Percentiles rank a stretch among this genome's conserved stretches.
Conservation (phyloP, 2,329 filamentous ascomycete genomes). For the Colletotrichum sp. region DNA sequence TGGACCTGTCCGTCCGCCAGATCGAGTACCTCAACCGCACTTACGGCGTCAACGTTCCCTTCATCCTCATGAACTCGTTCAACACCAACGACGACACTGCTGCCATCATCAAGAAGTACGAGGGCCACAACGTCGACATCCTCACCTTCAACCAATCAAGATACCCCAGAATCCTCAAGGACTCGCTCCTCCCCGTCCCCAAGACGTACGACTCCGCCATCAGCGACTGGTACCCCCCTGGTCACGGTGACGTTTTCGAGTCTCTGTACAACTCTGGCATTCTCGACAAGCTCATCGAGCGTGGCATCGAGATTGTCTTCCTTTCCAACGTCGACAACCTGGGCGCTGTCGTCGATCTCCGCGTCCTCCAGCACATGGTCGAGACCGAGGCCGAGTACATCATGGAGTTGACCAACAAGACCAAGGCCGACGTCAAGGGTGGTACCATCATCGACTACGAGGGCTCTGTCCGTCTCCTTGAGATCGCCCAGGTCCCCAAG, state of each 20-base stretch:
- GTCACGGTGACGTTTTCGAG: conserved; percentile 99
- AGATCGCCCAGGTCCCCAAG: conserved; percentile 99
- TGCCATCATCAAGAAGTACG: conserved; percentile 99
- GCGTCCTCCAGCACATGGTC: conserved; percentile 99
- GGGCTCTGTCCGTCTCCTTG: conserved; percentile 92
- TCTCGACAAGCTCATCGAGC: conserved; percentile 93
- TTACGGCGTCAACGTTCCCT: conserved; percentile 95
- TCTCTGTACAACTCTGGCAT: conserved; percentile 99
- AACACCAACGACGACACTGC: conserved; percentile 99
- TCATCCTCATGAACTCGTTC: conserved; percentile 99
- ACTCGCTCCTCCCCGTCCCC: conserved; percentile 94
- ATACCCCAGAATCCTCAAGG: conserved; percentile 97
- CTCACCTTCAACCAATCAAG: conserved; percentile 99
- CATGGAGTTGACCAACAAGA: conserved; percentile 99
- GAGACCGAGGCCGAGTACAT: conserved; percentile 98
- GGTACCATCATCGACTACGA: conserved; percentile 99
- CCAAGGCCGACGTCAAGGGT: conserved; percentile 99
- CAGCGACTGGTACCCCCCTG: conserved; percentile 97
- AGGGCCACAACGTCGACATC: conserved; percentile 99
- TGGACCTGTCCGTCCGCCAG: conserved; percentile 97
- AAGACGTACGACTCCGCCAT: conserved; percentile 88
- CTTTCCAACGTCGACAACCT: conserved; percentile 99
- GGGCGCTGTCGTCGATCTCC: conserved; percentile 95
- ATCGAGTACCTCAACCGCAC: conserved; percentile 99
- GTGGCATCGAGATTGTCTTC: conserved; percentile 97